Conservation (phyloP, 371 early-diverging fungal species). For the Umbelopsis sp. region DNA sequence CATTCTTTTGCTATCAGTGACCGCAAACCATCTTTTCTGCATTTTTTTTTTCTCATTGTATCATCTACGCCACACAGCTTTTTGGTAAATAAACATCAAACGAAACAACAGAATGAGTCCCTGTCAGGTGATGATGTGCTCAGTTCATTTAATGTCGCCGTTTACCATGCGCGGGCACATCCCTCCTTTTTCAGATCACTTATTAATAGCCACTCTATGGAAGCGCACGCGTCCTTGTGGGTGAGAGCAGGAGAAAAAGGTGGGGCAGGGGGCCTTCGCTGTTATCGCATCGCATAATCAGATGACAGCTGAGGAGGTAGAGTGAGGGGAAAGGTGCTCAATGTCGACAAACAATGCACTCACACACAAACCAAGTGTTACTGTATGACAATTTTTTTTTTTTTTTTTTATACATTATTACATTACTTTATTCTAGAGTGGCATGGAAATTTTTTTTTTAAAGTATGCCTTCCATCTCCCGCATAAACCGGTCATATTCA, state of each 20-base stretch:
- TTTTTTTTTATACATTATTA: neutral
- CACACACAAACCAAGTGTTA: neutral
- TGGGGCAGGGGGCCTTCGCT: too few relatives aligned
- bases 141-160: too few relatives aligned
- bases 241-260: too few relatives aligned
- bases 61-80: conserved; percentile 2
- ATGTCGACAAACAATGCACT: neutral
- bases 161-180: too few relatives aligned
- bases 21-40: neutral
- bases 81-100: conserved; percentile 9
- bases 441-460: neutral
- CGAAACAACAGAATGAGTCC: neutral
- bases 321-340: neutral
- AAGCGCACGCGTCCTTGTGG: too few relatives aligned
- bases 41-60: conserved; percentile 11
- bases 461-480: conserved; percentile 9
- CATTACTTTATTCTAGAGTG: too few relatives aligned
- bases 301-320: neutral
- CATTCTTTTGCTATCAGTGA: neutral
- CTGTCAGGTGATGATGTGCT: neutral
- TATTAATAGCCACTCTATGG: too few relatives aligned
- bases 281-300: neutral
- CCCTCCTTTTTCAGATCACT: too few relatives aligned
- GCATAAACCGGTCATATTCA: conserved; percentile 14
- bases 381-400: conserved; percentile 1